phyloP scores from a whole-genome alignment of 495 filamentous ascomycete species.

The Aspergillus steynii region DNA sequence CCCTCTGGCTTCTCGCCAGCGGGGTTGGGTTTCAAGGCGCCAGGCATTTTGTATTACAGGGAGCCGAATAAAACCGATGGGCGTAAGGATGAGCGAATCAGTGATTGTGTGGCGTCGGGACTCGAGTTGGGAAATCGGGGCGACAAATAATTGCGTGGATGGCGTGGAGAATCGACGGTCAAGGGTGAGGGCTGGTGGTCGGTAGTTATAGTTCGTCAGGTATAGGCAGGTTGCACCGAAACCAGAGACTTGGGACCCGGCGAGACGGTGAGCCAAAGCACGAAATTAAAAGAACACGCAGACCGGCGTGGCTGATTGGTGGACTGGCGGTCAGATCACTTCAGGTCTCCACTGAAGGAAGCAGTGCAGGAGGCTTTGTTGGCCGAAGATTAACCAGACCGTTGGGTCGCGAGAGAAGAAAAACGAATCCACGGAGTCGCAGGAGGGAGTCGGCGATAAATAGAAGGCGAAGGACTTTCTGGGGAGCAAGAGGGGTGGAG shows the following conservation, averaged over 20 bases:
- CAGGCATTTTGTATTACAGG: slow-evolving; percentile 29
- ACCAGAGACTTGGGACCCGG: slow-evolving; percentile 30
- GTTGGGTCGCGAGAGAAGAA: neutral
- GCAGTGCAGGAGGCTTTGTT: too few relatives aligned
- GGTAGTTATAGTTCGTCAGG: neutral
- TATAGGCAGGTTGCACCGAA: slow-evolving; percentile 23
- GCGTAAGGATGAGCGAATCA: neutral
- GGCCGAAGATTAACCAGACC: neutral
- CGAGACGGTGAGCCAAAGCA: slow-evolving; percentile 25
- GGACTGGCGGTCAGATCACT: slow-evolving; percentile 22
- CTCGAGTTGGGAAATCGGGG: too few relatives aligned
- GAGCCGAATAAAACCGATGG: neutral
- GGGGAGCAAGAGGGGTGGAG: neutral
- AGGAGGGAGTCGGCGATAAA: neutral
- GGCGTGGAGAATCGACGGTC: too few relatives aligned
- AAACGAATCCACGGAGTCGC: neutral
- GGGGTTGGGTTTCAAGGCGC: slow-evolving; percentile 20
- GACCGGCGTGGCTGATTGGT: slow-evolving; percentile 22
- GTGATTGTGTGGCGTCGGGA: neutral
- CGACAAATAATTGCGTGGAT: neutral
- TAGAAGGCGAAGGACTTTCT: neutral
- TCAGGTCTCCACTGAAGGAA: neutral
- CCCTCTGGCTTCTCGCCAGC: slow-evolving; percentile 56
- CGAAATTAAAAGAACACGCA: slow-evolving; percentile 14
- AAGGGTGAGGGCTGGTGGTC: too few relatives aligned